phyloP scores from a whole-genome alignment of 805 yeast genomes.

The Hanseniaspora occidentalis region DNA sequence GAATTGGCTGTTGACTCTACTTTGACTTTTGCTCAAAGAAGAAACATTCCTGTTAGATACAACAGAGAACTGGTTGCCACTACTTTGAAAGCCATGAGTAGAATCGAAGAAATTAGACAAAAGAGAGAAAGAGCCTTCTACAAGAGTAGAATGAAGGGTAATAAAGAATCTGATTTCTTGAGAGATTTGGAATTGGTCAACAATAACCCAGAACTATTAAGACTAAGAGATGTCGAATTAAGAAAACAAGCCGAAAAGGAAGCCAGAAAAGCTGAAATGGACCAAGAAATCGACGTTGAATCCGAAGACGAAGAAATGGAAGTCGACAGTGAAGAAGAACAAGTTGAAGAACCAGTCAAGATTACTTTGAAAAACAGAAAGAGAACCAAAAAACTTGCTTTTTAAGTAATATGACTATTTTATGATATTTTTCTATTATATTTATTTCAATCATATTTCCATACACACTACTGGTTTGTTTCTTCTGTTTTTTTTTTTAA shows the following conservation, averaged over 20 bases:
- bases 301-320: constrained; percentile 35
- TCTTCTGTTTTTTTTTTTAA: no score
- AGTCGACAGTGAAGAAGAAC: constrained; percentile 37
- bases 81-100: constrained; percentile 87
- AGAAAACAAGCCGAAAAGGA: constrained; percentile 62
- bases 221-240: constrained; percentile 86
- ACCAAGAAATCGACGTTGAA: constrained; percentile 31
- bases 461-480: no score
- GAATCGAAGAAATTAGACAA: constrained; percentile 91
- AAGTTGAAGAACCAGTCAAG: constrained; percentile 40
- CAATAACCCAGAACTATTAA: constrained; percentile 76
- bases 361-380: constrained; percentile 44
- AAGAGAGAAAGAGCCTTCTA: constrained; percentile 97
- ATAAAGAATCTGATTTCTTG: constrained; percentile 74
- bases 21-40: constrained; percentile 89
- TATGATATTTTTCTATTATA: no score
- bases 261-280: constrained; percentile 43
- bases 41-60: constrained; percentile 96
- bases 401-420: constrained; percentile 13
- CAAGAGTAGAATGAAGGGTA: constrained; percentile 98
- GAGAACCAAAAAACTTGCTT: constrained; percentile 33
- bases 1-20: constrained; percentile 97
- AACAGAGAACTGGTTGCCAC: constrained; percentile 93
- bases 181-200: constrained; percentile 84
- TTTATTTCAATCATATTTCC: no score